Conservation (phyloP, 2,329 filamentous ascomycete species). For the Orbilia quercus region DNA sequence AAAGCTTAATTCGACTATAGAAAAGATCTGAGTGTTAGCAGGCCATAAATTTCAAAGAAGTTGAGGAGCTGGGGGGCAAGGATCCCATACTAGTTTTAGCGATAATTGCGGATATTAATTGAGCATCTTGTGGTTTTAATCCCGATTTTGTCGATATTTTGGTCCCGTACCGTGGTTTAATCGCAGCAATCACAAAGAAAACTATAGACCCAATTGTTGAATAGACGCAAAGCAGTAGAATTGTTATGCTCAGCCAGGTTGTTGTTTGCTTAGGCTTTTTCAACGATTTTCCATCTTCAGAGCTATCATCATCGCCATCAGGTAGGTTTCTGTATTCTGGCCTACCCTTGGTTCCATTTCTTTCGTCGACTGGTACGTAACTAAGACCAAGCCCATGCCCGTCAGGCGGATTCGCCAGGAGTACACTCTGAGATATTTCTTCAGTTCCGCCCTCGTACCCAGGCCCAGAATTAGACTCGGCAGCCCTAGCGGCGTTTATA, state of each 20-base stretch:
- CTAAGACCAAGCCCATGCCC: constrained; percentile 32
- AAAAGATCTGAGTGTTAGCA: constrained; percentile 3
- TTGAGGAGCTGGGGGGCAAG: background rate
- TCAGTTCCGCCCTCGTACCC: background rate
- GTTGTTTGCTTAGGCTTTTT: constrained; percentile 16
- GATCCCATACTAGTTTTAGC: constrained; percentile 42
- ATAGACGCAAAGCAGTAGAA: constrained; percentile 41
- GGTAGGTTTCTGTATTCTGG: constrained; percentile 17
- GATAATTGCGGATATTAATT: constrained; percentile 45
- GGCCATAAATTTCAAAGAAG: background rate
- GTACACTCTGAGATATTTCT: constrained; percentile 16
- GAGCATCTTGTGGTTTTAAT: constrained; percentile 42
- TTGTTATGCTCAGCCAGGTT: constrained; percentile 43
- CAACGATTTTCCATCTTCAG: constrained; percentile 10
- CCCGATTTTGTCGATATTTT: constrained; percentile 36
- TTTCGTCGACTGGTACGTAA: constrained; percentile 37
- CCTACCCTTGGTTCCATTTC: background rate
- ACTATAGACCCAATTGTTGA: constrained; percentile 48
- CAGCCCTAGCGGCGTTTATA: background rate
- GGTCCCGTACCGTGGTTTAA: constrained; percentile 33
- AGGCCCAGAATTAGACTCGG: background rate
- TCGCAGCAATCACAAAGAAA: constrained; percentile 42
- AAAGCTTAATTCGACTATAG: constrained; percentile 75
- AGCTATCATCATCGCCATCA: constrained; percentile 38
- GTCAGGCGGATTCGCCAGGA: background rate